Percentiles rank a stretch among this genome's conserved stretches.
Conservation (phyloP, 768 basidiomycete genomes). For the Rhizopogon rudus region DNA sequence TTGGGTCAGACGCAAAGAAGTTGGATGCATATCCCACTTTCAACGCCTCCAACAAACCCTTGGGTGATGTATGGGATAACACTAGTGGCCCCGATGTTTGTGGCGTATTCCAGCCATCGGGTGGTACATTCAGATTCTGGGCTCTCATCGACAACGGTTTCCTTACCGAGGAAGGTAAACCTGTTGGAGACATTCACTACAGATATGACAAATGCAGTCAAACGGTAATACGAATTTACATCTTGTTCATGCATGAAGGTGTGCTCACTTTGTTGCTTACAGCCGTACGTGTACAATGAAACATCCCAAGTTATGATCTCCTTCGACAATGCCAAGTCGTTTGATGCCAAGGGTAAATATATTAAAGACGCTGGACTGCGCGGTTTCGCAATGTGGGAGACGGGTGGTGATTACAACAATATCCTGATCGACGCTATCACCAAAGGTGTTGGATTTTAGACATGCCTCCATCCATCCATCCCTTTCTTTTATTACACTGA, state of each 20-base stretch:
- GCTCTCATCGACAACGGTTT: slow-evolving; percentile 55
- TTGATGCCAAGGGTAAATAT: slow-evolving; percentile 54
- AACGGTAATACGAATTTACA: slow-evolving; percentile 42
- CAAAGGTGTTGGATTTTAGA: not conserved
- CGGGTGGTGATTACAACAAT: slow-evolving; percentile 58
- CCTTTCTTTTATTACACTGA: no score
- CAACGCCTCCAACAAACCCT: slow-evolving; percentile 34
- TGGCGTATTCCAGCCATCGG: slow-evolving; percentile 41
- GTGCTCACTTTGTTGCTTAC: slow-evolving; percentile 1
- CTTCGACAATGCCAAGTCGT: slow-evolving; percentile 59
- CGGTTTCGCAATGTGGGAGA: slow-evolving; percentile 73
- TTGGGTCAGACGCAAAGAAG: slow-evolving; percentile 27
- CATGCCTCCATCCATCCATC: not conserved
- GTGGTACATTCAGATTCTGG: slow-evolving; percentile 57
- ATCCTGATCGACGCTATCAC: slow-evolving; percentile 55
- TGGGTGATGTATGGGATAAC: slow-evolving; percentile 57
- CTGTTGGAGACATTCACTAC: slow-evolving; percentile 43
- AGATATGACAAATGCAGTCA: slow-evolving; percentile 63
- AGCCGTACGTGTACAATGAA: slow-evolving; percentile 67
- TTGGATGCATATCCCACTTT: slow-evolving; percentile 49
- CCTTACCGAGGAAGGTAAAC: slow-evolving; percentile 27
- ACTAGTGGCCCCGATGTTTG: slow-evolving; percentile 46
- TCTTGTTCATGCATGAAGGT: not conserved
- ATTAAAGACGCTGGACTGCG: slow-evolving; percentile 48
- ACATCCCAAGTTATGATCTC: slow-evolving; percentile 54